Percentiles rank a stretch among this genome's conserved stretches.
These are phyloP conservation scores for Musa schizocarpa DNA, from an alignment of 176 grass and related monocot genomes.

Conservation along the genomic window DNA sequence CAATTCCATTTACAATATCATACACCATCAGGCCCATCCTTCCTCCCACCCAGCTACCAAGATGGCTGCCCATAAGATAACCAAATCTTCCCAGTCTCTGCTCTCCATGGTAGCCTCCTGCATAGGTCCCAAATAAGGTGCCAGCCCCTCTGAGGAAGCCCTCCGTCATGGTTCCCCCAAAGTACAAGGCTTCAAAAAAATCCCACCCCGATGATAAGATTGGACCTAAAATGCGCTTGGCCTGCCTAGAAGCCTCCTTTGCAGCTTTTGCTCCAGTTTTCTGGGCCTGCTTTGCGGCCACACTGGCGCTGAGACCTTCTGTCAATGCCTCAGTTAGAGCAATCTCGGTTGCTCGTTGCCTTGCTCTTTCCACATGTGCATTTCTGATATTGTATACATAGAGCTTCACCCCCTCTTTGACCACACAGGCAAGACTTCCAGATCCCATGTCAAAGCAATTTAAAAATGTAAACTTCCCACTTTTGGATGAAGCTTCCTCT, in stretches of 20 bases:
- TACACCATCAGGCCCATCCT: slow-evolving; percentile 96
- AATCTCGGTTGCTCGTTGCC: slow-evolving; percentile 51
- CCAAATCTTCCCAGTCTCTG: slow-evolving; percentile 76
- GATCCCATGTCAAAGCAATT: slow-evolving; percentile 95
- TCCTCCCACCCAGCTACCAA: slow-evolving; percentile 91
- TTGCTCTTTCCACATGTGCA: slow-evolving; percentile 56
- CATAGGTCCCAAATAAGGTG: slow-evolving; percentile 82
- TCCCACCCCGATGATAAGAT: slow-evolving; percentile 94
- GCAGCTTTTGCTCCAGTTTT: slow-evolving; percentile 68
- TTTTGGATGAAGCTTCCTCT: slow-evolving; percentile 82
- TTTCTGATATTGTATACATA: slow-evolving; percentile 76
- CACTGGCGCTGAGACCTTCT: slow-evolving; percentile 38
- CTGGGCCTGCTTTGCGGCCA: slow-evolving; percentile 81
- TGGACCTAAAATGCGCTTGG: slow-evolving; percentile 80
- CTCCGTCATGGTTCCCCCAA: slow-evolving; percentile 73
- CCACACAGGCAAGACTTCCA: slow-evolving; percentile 66
- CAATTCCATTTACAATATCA: slow-evolving; percentile 73
- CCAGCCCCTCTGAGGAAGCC: slow-evolving; percentile 78
- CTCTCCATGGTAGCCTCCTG: slow-evolving; percentile 78
- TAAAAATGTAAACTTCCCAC: slow-evolving; percentile 88
- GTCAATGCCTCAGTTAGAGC: slow-evolving; percentile 58
- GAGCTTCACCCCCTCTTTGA: slow-evolving; percentile 82
- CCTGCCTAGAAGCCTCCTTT: slow-evolving; percentile 73
- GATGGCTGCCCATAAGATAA: slow-evolving; percentile 82
- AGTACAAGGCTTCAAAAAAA: slow-evolving; percentile 98